Base-by-base conservation (phyloP, 495 filamentous ascomycete species). In the Aspergillus homomorphus region DNA sequence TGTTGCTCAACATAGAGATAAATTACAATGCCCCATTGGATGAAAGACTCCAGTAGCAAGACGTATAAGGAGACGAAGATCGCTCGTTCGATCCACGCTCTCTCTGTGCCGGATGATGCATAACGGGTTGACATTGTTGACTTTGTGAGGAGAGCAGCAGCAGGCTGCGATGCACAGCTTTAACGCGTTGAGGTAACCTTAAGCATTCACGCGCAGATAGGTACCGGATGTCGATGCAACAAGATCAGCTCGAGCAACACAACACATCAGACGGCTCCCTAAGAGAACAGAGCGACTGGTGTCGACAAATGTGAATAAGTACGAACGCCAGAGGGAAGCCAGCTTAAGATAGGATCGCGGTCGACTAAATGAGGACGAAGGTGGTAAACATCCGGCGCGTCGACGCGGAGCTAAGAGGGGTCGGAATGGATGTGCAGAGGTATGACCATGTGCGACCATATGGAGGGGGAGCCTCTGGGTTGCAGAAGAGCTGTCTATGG, bases 61-160 rank as follows among this genome's bases (percentile, higher is more conserved):
- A 66, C 60, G 50, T 77, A 76, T 15, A 79, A 66, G 38, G 71
- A 65, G 53, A 73, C 51, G 41, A 79, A 77, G n/a, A 79, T 77
- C 41, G 70, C 69, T 15, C 74, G 63, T 52, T 72, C 73, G 0
- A 71, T 74, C 74, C 76, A 77, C 16, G 69, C 69, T 16, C 70
- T 70, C 57, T 68, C 70, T 56, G 68, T 69, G 19, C 66, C 65
- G 0, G 68, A 62, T 21, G 64, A 53, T 1, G 60, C 56, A 9
- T 61, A 56, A 33, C 56, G 58, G 28, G 65, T 63, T 1, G 67
- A 60, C 75, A 76, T 77, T 15, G 9, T 65, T 21, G 46, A 30
- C 45, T 23, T 44, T 21, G 4, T 18, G 10, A 15, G 0, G 9
- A 46, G 5, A 12, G 33, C 16, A 23, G 33, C 19, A 48, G 50